These are phyloP conservation scores for Juglanconis juglandina DNA, from an alignment of 2,329 filamentous ascomycete genomes.

Conservation along the genomic window DNA sequence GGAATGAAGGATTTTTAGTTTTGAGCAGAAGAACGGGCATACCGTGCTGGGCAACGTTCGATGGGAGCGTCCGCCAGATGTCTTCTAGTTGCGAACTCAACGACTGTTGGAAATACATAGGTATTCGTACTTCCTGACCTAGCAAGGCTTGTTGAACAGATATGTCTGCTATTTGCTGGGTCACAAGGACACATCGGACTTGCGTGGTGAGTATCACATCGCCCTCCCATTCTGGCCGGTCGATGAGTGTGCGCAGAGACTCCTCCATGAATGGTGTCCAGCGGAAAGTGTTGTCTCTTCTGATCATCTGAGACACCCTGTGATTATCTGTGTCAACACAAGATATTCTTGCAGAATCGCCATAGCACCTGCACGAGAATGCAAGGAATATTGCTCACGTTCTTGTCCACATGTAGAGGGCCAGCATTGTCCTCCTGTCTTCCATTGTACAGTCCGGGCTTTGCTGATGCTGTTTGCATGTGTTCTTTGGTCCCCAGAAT, in stretches of 20 bases:
- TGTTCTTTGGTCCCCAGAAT: constrained; percentile 5
- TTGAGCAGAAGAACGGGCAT: background rate
- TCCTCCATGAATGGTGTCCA: constrained; percentile 61
- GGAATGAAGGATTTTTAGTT: too few species aligned
- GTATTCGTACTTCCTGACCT: constrained; percentile 17
- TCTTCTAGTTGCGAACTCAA: constrained; percentile 25
- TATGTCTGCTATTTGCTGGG: constrained; percentile 28
- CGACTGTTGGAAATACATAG: constrained; percentile 22
- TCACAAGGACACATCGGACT: constrained; percentile 38
- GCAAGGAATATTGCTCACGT: constrained; percentile 24
- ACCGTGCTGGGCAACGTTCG: constrained; percentile 22
- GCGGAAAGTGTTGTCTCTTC: constrained; percentile 46
- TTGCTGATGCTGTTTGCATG: constrained; percentile 12
- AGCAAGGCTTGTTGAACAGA: constrained; percentile 11
- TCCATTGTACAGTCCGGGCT: constrained; percentile 41
- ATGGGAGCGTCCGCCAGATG: constrained; percentile 23
- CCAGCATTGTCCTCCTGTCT: constrained; percentile 46
- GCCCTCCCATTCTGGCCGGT: constrained; percentile 42
- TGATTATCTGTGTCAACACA: background rate
- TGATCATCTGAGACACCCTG: constrained; percentile 31
- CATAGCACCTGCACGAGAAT: background rate
- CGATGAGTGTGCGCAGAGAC: constrained; percentile 44
- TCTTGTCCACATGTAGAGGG: constrained; percentile 42
- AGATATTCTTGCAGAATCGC: constrained; percentile 1
- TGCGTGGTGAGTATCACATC: constrained; percentile 47